Evolutionary conservation across 176 grass and related monocot species (phyloP), one percentile per base, ranked within the genome.

Genomic region (Hordeum marinum): DNA sequence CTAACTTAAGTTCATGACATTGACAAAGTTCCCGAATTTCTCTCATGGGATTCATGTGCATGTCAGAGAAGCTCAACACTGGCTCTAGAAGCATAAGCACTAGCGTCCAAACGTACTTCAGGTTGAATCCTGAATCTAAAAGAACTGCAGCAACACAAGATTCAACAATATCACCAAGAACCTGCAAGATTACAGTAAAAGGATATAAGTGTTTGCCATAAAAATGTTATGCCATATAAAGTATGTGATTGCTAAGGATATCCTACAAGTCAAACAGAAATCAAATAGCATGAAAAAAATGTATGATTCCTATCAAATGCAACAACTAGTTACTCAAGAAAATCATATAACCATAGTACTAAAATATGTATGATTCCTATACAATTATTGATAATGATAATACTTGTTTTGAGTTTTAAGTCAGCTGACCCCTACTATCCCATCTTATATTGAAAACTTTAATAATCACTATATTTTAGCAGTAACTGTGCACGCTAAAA

Each of bases 161-260:
- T 95, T 98, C 95, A 54, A 98, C 89, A 88, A 98, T 85, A 80
- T 98, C 95, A 88, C 95, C 95, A 81, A 98, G 88, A 85, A 93
- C 95, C 95, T 98, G 88, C 37, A 87, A 40, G 7, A 57, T 84
- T 85, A 79, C 40, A 82, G 35, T 75, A 75, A 68, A 85, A 64
- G 18, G 42, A 80, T 63, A 41, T 55, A 79, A 86, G 45, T 5
- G 82, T 86, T 52, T 83, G 79, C 39, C 34, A 82, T 43, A 78
- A 89, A 63, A 57, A 73, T 27, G 63, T n/a, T 17, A 36, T 24
- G 68, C 26, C 9, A 71, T 75, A 52, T 58, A 26, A 32, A 52
- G 61, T 34, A 34, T 34, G 32, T 34, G 32, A 63, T 72, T 72
- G 61, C n/a, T 24, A 45, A 20, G 66, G 46, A 79, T 58, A 85